Percentiles rank a stretch among this genome's conserved stretches.
phyloP scores from a whole-genome alignment of 805 yeast genomes.

The Crinitomyces ghanaensis region DNA sequence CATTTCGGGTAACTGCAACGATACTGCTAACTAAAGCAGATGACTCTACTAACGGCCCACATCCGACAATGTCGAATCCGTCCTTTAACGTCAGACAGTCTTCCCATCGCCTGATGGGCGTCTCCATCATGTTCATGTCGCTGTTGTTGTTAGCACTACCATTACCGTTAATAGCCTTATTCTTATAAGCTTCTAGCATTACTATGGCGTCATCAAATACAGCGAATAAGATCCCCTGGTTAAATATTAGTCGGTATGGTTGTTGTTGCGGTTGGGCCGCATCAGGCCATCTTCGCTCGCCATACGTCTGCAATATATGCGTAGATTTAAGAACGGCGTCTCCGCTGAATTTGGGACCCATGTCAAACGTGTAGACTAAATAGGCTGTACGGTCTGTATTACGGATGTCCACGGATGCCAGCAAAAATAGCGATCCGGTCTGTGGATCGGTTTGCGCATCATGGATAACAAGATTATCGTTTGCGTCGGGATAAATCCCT shows the following conservation, averaged over 20 bases:
- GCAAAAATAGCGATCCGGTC: constrained; percentile 35
- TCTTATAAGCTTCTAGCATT: constrained; percentile 37
- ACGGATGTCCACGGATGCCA: constrained; percentile 33
- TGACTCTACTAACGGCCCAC: constrained; percentile 25
- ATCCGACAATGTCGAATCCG: constrained; percentile 44
- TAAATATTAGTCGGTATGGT: constrained; percentile 44
- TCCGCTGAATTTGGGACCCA: constrained; percentile 28
- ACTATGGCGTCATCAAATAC: constrained; percentile 50
- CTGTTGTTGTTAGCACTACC: too few species aligned
- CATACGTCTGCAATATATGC: constrained; percentile 47
- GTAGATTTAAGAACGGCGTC: constrained; percentile 50
- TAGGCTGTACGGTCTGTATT: constrained; percentile 29
- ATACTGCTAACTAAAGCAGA: constrained; percentile 34
- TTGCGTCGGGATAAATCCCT: constrained; percentile 42
- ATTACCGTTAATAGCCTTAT: constrained; percentile 15
- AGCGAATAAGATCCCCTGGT: constrained; percentile 48
- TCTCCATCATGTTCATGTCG: too few species aligned
- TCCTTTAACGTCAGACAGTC: constrained; percentile 54
- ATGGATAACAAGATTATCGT: constrained; percentile 40
- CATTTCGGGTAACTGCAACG: constrained; percentile 37
- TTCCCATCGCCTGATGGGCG: constrained; percentile 57
- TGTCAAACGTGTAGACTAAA: constrained; percentile 43
- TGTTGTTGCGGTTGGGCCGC: constrained; percentile 20
- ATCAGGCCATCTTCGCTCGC: not conserved
- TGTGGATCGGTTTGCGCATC: constrained; percentile 46